phyloP scores from a whole-genome alignment of 2,329 filamentous ascomycete species.

The Trichoderma citrinoviride region DNA sequence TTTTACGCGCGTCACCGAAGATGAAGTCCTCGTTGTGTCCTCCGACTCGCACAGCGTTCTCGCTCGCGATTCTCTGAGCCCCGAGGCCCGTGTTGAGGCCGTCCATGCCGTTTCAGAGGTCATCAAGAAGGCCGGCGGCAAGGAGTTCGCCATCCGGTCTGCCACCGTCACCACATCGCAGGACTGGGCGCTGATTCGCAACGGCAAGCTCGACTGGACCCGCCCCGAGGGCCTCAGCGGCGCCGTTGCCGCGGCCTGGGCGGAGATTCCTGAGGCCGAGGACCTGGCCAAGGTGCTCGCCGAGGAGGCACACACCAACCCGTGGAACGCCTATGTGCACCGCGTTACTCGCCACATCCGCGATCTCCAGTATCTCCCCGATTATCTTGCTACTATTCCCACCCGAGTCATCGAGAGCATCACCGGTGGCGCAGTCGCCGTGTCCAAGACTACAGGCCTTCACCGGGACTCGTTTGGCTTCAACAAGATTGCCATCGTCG shows the following conservation, averaged over 20 bases:
- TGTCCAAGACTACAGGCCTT: slow-evolving; percentile 44
- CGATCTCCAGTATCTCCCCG: slow-evolving; percentile 74
- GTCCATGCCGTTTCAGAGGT: slow-evolving; percentile 79
- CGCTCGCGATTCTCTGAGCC: slow-evolving; percentile 66
- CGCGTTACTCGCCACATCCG: slow-evolving; percentile 76
- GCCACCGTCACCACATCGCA: slow-evolving; percentile 65
- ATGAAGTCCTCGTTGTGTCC: slow-evolving; percentile 71
- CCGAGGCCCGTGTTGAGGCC: slow-evolving; percentile 44
- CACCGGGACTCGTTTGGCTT: slow-evolving; percentile 79
- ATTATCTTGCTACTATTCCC: slow-evolving; percentile 68
- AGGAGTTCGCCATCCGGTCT: slow-evolving; percentile 73
- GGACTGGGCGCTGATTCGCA: slow-evolving; percentile 81
- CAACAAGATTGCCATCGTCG: slow-evolving; percentile 78
- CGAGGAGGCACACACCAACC: slow-evolving; percentile 79
- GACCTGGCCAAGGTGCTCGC: slow-evolving; percentile 77
- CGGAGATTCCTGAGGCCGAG: slow-evolving; percentile 70
- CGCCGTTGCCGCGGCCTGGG: slow-evolving; percentile 76
- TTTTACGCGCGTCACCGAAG: slow-evolving; percentile 77
- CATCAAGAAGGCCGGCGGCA: slow-evolving; percentile 61
- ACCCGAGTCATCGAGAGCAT: slow-evolving; percentile 64
- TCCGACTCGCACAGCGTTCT: slow-evolving; percentile 75
- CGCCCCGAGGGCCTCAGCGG: slow-evolving; percentile 80
- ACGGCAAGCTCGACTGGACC: slow-evolving; percentile 77
- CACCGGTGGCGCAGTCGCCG: slow-evolving; percentile 52
- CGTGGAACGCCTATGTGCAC: slow-evolving; percentile 80